A percentile compares a stretch with the other conserved stretches of the same genome.
Conservation (phyloP, 1,139 yeast genomes). For the Sugiyamaella novakii region DNA sequence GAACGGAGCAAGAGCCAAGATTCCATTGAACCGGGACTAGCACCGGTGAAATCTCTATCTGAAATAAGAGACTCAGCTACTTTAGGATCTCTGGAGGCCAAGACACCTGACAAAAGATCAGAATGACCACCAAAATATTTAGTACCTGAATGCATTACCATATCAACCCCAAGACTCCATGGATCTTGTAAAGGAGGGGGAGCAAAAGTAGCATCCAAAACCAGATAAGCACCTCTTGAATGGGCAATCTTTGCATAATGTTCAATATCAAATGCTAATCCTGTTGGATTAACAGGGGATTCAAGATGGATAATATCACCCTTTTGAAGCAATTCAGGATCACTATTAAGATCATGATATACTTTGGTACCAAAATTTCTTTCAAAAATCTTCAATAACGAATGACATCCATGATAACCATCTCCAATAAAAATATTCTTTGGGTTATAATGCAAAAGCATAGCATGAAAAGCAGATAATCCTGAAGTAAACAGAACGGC, state of each 20-base stretch:
- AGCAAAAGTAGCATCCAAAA: constrained; percentile 88
- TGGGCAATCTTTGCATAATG: constrained; percentile 70
- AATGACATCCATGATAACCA: constrained; percentile 84
- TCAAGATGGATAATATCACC: constrained; percentile 87
- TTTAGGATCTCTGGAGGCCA: constrained; percentile 59
- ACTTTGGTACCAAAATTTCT: constrained; percentile 63
- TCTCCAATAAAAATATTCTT: constrained; percentile 72
- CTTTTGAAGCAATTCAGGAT: constrained; percentile 52
- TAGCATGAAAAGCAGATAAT: constrained; percentile 76
- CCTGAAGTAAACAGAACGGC: constrained; percentile 77
- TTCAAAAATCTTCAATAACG: constrained; percentile 61
- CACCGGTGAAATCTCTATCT: constrained; percentile 73
- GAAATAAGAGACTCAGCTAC: constrained; percentile 50
- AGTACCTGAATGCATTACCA: constrained; percentile 87
- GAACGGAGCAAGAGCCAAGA: constrained; percentile 74
- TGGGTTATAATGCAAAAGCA: constrained; percentile 71
- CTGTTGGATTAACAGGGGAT: constrained; percentile 87
- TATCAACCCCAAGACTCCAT: constrained; percentile 76
- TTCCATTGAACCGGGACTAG: constrained; percentile 78
- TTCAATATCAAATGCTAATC: constrained; percentile 64
- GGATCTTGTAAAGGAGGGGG: constrained; percentile 90
- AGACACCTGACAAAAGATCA: constrained; percentile 81
- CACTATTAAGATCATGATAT: constrained; percentile 53
- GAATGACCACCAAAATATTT: constrained; percentile 94
- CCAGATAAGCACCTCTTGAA: constrained; percentile 62